Evolutionary conservation across 2,329 filamentous ascomycete species (phyloP), one percentile per base, ranked within the genome.

Genomic region (Colletotrichum godetiae): DNA sequence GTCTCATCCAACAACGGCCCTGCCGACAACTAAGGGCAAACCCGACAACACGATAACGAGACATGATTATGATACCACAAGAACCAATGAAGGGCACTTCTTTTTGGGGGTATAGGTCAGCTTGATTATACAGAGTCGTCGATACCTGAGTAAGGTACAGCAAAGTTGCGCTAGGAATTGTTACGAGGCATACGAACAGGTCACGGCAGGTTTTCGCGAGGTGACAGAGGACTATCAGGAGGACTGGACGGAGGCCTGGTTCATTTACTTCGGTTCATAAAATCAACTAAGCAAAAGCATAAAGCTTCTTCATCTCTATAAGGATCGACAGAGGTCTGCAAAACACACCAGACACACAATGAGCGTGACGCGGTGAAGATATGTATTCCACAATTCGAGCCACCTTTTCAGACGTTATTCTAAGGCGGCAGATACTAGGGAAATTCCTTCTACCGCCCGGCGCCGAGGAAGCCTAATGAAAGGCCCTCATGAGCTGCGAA

Each of bases 401-500:
- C 88, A 91, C 92, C 91, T 91, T 91, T 90, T 94, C 93, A 94
- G 87, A 87, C 82, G 84, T 84, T 84, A 92, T 90, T 95, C 92
- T 89, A 93, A 92, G 92, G 92, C 91, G 94, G 93, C 92, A 95
- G 93, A 95, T 95, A 95, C 93, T 92, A 92, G 92, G 90, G 88
- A 92, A 90, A 69, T 73, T 79, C 65, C 29, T 75, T 93, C 91
- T 93, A 82, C 88, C 91, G 89, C 91, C 87, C 89, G 86, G 84
- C 84, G 82, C 77, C 76, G 82, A 83, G 82, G 82, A 82, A 79
- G 81, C 83, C 86, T 90, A 89, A 84, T 90, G 89, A 89, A 89
- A 89, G 87, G 71, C 67, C 73, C 75, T 76, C 72, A 76, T 81
- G 80, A 81, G 72, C 80, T 78, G 80, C 81, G 78, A 78, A 52